Evolutionary conservation across 345 rosid genomes (phyloP), one percentile per base, ranked within the genome.

Genomic region (Mallotus nudiflorus): DNA sequence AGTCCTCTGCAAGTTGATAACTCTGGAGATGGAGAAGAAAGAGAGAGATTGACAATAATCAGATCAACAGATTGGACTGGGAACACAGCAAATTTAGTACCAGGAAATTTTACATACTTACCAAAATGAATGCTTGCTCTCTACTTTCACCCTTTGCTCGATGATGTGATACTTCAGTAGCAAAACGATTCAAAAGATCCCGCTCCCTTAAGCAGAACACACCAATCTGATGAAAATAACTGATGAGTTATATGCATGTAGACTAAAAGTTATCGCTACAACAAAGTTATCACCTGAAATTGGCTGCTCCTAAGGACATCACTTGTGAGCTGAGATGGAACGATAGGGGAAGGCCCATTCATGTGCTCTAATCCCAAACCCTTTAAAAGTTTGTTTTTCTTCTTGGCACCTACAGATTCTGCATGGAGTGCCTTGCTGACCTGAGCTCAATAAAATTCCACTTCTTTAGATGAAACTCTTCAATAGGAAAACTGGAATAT

Each of bases 341-440:
- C 71, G 15, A 82, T 74, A 27, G 93, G 91, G 61, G 80, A 72
- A 62, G 96, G 81, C 57, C 73, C 77, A 67, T 91, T 91, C 93
- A 91, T 87, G 82, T 95, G 97, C 75, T 89, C 97, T 73, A 95
- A 77, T 49, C 97, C 97, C 75, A 90, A 79, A 42, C 84, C 93
- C 68, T 82, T 82, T 45, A 91, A 85, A 71, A 85, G 87, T 70
- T 80, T 84, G 7, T 87, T 90, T 79, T 74, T 87, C 86, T 89
- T 95, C 80, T 71, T 75, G 61, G 89, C 87, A 0, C 82, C 82
- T 28, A 83, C 20, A 82, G 85, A 90, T 76, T 87, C 97, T n/a
- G 80, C 87, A 73, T 88, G 78, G 40, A 95, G 97, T 3, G 99
- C 91, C 80, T 91, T 95, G 86, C 99, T 87, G 71, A 91, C 90